A percentile compares a stretch with the other conserved stretches of the same genome.
phyloP scores from a whole-genome alignment of 2,329 filamentous ascomycete genomes.

The Chalaropsis thielavioides region DNA sequence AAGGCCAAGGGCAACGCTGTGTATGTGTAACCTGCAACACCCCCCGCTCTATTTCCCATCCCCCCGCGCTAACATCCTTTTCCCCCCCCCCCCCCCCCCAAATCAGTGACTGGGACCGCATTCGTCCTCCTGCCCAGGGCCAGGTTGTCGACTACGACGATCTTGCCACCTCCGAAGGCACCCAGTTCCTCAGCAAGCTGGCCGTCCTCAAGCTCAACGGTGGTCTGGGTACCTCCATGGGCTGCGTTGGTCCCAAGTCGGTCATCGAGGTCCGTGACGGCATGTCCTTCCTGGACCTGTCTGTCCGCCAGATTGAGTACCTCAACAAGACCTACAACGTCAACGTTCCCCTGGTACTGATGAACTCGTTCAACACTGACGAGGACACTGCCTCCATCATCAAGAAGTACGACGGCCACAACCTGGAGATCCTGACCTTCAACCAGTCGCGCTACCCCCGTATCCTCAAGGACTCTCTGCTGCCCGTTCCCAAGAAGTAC shows the following conservation, averaged over 20 bases:
- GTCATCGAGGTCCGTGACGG: slow-evolving; percentile 98
- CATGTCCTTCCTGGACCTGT: slow-evolving; percentile 99
- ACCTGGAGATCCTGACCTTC: slow-evolving; percentile 98
- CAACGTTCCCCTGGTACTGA: slow-evolving; percentile 95
- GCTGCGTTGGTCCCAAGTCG: slow-evolving; percentile 96
- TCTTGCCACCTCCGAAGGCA: slow-evolving; percentile 75
- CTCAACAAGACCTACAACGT: slow-evolving; percentile 96
- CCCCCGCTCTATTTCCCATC: neutral
- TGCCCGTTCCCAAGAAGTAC: slow-evolving; percentile 82
- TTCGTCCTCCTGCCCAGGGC: slow-evolving; percentile 78
- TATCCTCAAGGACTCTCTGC: slow-evolving; percentile 94
- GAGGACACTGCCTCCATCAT: slow-evolving; percentile 97
- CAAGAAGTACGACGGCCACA: slow-evolving; percentile 99
- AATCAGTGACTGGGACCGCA: slow-evolving; percentile 82
- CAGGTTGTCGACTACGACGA: slow-evolving; percentile 94
- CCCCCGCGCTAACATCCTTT: neutral
- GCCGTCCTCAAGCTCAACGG: slow-evolving; percentile 98
- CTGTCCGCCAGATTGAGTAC: slow-evolving; percentile 96
- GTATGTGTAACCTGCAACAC: slow-evolving; percentile 37
- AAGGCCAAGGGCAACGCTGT: slow-evolving; percentile 94
- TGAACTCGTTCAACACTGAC: slow-evolving; percentile 99
- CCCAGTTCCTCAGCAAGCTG: slow-evolving; percentile 91
- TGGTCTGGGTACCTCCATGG: slow-evolving; percentile 98
- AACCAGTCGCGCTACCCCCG: slow-evolving; percentile 98
- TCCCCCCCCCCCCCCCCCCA: neutral